A percentile compares a stretch with the other conserved stretches of the same genome.
Evolutionary conservation across 768 basidiomycete species (phyloP).

Genomic region (Suillus tomentosus): DNA sequence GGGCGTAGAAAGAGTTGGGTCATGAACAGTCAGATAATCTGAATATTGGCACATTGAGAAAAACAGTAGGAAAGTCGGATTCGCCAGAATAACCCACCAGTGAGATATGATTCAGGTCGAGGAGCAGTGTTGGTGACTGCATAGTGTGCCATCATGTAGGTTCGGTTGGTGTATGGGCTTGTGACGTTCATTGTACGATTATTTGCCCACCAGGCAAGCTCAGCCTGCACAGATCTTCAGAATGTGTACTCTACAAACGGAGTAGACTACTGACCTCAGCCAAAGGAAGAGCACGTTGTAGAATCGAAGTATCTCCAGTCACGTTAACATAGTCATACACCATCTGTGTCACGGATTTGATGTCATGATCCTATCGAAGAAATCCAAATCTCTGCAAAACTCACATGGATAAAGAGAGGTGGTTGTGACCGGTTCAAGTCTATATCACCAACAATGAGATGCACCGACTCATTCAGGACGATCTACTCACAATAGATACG

Average conservation of each 20-base stretch:
- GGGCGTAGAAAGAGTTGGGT: slow-evolving; percentile 51
- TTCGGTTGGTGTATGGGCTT: slow-evolving; percentile 70
- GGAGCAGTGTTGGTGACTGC: slow-evolving; percentile 83
- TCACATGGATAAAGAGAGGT: slow-evolving; percentile 80
- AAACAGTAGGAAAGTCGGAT: slow-evolving; percentile 3
- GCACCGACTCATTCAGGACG: neutral
- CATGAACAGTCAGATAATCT: slow-evolving; percentile 83
- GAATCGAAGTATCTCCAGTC: slow-evolving; percentile 73
- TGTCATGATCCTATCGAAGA: neutral
- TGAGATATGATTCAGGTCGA: slow-evolving; percentile 81
- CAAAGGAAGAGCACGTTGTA: slow-evolving; percentile 78
- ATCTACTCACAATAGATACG: slow-evolving; percentile 73
- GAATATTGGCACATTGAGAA: slow-evolving; percentile 25
- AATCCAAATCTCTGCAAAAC: slow-evolving; percentile 16
- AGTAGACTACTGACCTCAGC: slow-evolving; percentile 58
- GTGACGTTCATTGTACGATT: slow-evolving; percentile 71
- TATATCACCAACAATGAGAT: slow-evolving; percentile 26
- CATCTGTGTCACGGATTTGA: slow-evolving; percentile 56
- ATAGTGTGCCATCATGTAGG: slow-evolving; percentile 70
- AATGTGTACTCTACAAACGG: neutral
- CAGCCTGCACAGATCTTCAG: slow-evolving; percentile 47
- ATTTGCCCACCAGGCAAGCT: slow-evolving; percentile 80
- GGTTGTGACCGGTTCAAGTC: slow-evolving; percentile 93
- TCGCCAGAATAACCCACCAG: slow-evolving; percentile 41
- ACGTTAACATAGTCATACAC: slow-evolving; percentile 77